Conservation (phyloP, 371 early-diverging fungal genomes). For the Globomyces sp. region DNA sequence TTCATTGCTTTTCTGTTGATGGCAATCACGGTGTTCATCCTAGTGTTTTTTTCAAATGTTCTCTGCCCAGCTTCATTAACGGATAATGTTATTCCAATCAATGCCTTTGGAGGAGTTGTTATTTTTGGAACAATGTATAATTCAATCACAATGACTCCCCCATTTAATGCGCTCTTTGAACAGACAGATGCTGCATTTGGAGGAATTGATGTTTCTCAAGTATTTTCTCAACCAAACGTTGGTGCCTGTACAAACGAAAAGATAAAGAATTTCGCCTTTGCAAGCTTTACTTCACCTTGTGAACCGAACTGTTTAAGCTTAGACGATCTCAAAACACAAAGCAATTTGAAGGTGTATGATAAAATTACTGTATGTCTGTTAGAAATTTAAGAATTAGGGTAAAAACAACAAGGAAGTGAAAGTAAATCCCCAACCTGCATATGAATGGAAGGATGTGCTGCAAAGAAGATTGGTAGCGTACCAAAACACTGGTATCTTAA, state of each 20-base stretch:
- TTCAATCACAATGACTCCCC: slow-evolving; percentile 24
- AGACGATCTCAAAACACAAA: slow-evolving; percentile 1
- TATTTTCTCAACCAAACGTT: slow-evolving; percentile 10
- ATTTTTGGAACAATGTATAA: slow-evolving; percentile 41
- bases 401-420: slow-evolving; percentile 7
- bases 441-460: slow-evolving; percentile 19
- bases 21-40: slow-evolving; percentile 34
- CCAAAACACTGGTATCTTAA: not conserved
- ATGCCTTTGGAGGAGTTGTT: slow-evolving; percentile 18
- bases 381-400: not conserved
- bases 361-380: not conserved
- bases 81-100: not conserved
- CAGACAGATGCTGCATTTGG: not conserved
- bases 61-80: slow-evolving; percentile 28
- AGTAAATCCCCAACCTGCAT: slow-evolving; percentile 16
- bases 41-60: slow-evolving; percentile 38
- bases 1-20: slow-evolving; percentile 39
- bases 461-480: slow-evolving; percentile 16
- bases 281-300: slow-evolving; percentile 16
- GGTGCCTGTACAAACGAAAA: not conserved
- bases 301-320: slow-evolving; percentile 8
- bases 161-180: slow-evolving; percentile 26
- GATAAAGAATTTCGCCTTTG: slow-evolving; percentile 17
- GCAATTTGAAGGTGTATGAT: not conserved
- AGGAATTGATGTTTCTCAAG: slow-evolving; percentile 23